A percentile compares a stretch with the other conserved stretches of the same genome.
Conservation (phyloP, 441 rosid genomes). For the Erysimum pusillum region DNA sequence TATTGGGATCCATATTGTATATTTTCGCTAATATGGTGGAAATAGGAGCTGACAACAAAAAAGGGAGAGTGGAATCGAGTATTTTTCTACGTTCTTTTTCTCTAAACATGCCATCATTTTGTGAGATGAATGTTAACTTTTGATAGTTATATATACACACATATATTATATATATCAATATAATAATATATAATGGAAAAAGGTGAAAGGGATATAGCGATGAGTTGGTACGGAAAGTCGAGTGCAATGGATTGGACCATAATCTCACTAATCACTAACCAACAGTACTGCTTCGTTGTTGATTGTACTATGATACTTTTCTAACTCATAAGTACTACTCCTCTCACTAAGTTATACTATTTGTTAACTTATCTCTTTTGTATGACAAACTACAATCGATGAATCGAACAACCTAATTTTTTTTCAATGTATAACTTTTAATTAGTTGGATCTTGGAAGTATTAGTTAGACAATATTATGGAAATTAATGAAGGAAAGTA, state of each 20-base stretch:
- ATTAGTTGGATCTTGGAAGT: background rate
- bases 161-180: background rate
- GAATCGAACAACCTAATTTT: background rate
- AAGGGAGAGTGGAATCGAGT: background rate
- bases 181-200: background rate
- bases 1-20: background rate
- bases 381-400: slow-evolving; percentile 3
- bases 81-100: background rate
- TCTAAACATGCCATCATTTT: slow-evolving; percentile 28
- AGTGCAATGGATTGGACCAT: slow-evolving; percentile 36
- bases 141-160: slow-evolving; percentile 8
- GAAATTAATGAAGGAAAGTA: slow-evolving; percentile 2
- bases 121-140: slow-evolving; percentile 15
- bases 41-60: background rate
- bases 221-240: slow-evolving; percentile 39
- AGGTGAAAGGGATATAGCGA: slow-evolving; percentile 25
- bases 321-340: slow-evolving; percentile 8
- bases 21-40: background rate
- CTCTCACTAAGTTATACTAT: background rate
- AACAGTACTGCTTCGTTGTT: background rate
- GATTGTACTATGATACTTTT: slow-evolving; percentile 15
- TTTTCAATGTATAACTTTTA: background rate
- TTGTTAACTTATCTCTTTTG: background rate
- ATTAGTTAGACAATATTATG: background rate
- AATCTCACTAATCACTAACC: slow-evolving; percentile 19